Base-by-base conservation (phyloP, 768 basidiomycete genomes). In the Tubosaeta sp. region DNA sequence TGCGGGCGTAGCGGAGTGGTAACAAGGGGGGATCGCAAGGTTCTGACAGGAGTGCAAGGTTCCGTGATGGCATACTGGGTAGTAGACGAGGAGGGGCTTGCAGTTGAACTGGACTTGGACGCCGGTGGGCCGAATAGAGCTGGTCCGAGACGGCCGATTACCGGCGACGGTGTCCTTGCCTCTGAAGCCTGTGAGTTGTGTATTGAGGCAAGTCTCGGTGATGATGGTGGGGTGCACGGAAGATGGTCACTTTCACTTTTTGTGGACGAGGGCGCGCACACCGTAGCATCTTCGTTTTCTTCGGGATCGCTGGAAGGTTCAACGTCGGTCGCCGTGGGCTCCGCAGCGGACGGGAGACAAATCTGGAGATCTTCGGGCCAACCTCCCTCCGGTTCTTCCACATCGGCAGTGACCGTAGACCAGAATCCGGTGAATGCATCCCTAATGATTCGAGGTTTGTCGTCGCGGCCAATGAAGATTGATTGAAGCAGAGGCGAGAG, bases 381-480 rank as follows among this genome's bases (percentile, higher is more conserved):
- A 6, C 79, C 82, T 2, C 60, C 62, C 13, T 62, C 54, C 0
- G 85, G 83, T 22, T 72, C 66, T 4, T 71, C 55, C 22, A 72
- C 33, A 2, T 65, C 48, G 11, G 72, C 72, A 54, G 75, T 87
- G 3, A 74, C 72, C 2, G 70, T 58, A 14, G 73, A 64, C 88
- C 88, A 90, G 62, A 85, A 85, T 29, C 80, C 79, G 7, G 63
- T 63, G 60, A 91, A 88, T 3, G 82, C 74, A 6, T 81, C 77
- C 12, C 66, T 64, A 4, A 77, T 71, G 3, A 71, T 62, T 0
- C 57, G 59, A 4, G 78, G 75, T 49, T 79, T 82, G 46, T 78
- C 75, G 7, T 62, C 50, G 5, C 81, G 75, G 14, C 81, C 77
- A 29, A 59, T 56, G 57, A 91, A 85, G 25, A 79, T 78, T 3